Conservation (phyloP, 441 rosid genomes). For the Mallotus repandus region DNA sequence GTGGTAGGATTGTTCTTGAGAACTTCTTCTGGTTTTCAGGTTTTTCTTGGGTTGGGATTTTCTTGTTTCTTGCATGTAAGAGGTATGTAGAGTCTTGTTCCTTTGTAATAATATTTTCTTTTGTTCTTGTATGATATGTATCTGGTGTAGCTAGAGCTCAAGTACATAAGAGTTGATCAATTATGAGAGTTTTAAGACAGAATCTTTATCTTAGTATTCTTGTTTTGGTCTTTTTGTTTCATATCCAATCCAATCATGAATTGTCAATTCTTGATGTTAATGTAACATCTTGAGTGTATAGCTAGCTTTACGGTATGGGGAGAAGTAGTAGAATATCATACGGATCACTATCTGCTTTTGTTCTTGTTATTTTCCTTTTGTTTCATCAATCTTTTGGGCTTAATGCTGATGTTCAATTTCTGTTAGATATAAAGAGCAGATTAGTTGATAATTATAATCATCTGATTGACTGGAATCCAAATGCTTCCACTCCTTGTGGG, state of each 20-base stretch:
- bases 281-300: slow-evolving; percentile 14
- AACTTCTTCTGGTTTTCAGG: background rate
- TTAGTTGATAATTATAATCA: slow-evolving; percentile 44
- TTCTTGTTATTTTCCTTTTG: slow-evolving; percentile 39
- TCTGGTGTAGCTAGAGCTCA: too few species aligned
- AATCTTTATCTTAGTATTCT: slow-evolving; percentile 23
- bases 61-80: slow-evolving; percentile 11
- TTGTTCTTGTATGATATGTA: background rate
- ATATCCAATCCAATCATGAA: slow-evolving; percentile 21
- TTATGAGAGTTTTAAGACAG: background rate
- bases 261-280: slow-evolving; percentile 15
- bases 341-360: slow-evolving; percentile 19
- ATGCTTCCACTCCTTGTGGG: slow-evolving; percentile 73
- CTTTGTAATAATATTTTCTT: background rate
- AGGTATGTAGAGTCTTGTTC: slow-evolving; percentile 38
- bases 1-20: background rate
- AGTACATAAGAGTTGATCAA: background rate
- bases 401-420: slow-evolving; percentile 69
- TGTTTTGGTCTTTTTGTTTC: slow-evolving; percentile 19
- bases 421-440: slow-evolving; percentile 58
- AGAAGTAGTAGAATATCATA: slow-evolving; percentile 36
- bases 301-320: slow-evolving; percentile 29
- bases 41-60: slow-evolving; percentile 22
- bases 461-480: slow-evolving; percentile 62
- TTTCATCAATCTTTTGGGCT: slow-evolving; percentile 48